phyloP scores from a whole-genome alignment of 2,329 filamentous ascomycete species.

The Colletotrichum karsti region DNA sequence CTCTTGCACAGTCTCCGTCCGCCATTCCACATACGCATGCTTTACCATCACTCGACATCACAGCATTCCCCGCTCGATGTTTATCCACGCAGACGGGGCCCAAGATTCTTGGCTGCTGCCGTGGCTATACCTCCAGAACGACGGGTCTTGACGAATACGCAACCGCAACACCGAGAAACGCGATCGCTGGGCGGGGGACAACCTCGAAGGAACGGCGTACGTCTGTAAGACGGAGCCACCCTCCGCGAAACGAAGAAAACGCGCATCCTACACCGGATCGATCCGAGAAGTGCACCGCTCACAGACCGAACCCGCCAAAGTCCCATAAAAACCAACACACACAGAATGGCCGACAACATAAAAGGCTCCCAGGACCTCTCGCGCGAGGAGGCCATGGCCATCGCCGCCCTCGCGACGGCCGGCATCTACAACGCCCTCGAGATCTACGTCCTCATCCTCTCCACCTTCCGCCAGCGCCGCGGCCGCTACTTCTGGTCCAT shows the following conservation, averaged over 20 bases:
- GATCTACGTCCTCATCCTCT: slow-evolving; percentile 34
- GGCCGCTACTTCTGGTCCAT: slow-evolving; percentile 42
- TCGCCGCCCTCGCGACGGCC: slow-evolving; percentile 31
- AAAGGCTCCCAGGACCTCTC: slow-evolving; percentile 10
- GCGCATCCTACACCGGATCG: too few species aligned
- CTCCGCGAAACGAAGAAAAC: too few species aligned
- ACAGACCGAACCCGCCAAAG: not conserved
- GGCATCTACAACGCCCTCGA: slow-evolving; percentile 35
- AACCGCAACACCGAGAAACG: too few species aligned
- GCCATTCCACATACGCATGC: accelerated
- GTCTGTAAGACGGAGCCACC: too few species aligned
- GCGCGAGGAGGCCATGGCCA: slow-evolving; percentile 24
- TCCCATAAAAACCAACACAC: not conserved
- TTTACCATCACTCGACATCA: not conserved
- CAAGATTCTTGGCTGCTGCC: slow-evolving; percentile 1
- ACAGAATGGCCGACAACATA: slow-evolving; percentile 1
- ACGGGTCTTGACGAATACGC: not conserved
- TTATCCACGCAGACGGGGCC: not conserved
- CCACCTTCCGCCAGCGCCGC: slow-evolving; percentile 34
- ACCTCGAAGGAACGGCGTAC: not conserved
- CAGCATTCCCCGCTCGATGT: not conserved
- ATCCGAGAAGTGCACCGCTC: not conserved
- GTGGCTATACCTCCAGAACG: not conserved
- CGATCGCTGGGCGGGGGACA: not conserved
- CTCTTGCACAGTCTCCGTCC: not conserved